Evolutionary conservation across 2,329 filamentous ascomycete genomes (phyloP), one percentile per base, ranked within the genome.

Genomic region (Sporothrix phasma): DNA sequence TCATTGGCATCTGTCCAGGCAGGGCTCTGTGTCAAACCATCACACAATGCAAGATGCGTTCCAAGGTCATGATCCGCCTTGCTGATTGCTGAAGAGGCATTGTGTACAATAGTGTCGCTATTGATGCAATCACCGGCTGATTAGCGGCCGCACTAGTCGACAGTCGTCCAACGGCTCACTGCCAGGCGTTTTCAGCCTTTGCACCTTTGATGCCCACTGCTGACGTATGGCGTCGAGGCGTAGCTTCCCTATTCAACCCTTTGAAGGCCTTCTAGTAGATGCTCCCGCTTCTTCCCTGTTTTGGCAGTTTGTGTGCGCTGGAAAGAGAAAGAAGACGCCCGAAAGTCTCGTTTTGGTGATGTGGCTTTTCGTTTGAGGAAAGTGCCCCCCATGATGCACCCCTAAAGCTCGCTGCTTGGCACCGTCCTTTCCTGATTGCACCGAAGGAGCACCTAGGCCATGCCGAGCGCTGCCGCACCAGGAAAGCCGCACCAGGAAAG

Each of bases 381-480:
- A 37, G 34, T 37, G 15, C 34, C 15, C 34, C 34, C 10, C 34
- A 11, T 37, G 10, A 47, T 47, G 29, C 31, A 24, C 51, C 31
- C 31, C 19, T 43, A 31, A 59, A 17, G 26, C 41, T 37, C 59
- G 15, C 59, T 49, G 45, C 43, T 26, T 49, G 11, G 46, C 60
- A 51, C 45, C 15, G 10, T 29, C 26, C 34, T 62, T 62, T 26
- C 61, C 61, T 54, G 61, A 62, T 54, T 62, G 61, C n/a, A n/a
- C n/a, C n/a, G 61, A 37, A n/a, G 47, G 22, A 43, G 7, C 7
- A 24, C 34, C 46, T 62, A 34, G 39, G 34, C 58, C 58, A 34
- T 41, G 60, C 37, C 49, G 26, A 45, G 49, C 24, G 61, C 61
- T 54, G 49, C 61, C 61, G 49, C 26, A 51, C 49, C 43, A 39